These are phyloP conservation scores for Blastobotrys parvus DNA, from an alignment of 805 yeast genomes.

Conservation along the genomic window DNA sequence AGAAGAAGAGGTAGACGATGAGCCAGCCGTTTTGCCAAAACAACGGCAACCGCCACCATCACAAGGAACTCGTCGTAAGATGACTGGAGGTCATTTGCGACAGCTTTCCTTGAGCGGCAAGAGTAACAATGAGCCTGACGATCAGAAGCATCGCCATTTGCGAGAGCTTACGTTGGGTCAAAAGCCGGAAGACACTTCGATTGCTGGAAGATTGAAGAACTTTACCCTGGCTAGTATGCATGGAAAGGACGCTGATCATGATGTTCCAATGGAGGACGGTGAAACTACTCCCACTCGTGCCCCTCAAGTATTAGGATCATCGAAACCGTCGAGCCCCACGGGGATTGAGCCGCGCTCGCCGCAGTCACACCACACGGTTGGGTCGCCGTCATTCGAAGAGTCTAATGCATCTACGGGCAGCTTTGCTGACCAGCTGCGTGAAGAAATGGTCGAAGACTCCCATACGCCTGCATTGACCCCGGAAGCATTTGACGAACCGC, in stretches of 20 bases:
- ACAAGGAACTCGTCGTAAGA: neutral
- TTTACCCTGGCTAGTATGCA: neutral
- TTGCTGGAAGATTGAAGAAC: neutral
- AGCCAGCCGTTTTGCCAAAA: too few species aligned
- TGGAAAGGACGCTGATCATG: neutral
- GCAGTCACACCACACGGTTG: too few species aligned
- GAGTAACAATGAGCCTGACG: neutral
- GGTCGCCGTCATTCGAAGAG: neutral
- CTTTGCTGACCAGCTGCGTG: conserved; percentile 1
- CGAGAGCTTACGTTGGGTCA: conserved; percentile 1
- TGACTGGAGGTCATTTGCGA: conserved; percentile 5
- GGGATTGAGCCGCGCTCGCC: too few species aligned
- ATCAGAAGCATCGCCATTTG: neutral
- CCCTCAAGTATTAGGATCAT: neutral
- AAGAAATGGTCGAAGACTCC: neutral
- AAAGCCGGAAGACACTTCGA: neutral
- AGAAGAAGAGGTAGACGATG: too few species aligned
- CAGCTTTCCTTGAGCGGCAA: conserved; percentile 3
- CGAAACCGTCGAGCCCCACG: neutral
- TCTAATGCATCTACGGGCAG: neutral
- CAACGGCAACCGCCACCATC: neutral
- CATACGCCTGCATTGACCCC: neutral
- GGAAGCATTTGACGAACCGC: neutral
- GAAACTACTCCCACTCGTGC: neutral
- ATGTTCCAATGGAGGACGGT: neutral